Evolutionary conservation across 2,329 filamentous ascomycete genomes (phyloP).

Genomic region (Aspergillus sp.): DNA sequence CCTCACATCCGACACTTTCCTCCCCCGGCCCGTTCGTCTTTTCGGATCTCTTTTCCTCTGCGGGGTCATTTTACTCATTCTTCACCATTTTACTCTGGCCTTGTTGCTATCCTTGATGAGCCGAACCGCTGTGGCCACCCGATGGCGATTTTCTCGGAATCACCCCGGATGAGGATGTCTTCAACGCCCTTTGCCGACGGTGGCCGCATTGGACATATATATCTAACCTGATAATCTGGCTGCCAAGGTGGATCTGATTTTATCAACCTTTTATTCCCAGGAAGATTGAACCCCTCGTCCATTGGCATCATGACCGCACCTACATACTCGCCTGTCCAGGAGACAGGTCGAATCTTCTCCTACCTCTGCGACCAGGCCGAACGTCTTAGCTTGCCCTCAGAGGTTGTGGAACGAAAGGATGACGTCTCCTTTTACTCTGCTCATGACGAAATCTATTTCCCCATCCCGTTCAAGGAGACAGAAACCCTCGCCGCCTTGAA

Average conservation of each 20-base stretch:
- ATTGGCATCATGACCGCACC: slow-evolving; percentile 4
- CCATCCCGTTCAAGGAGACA: slow-evolving; percentile 49
- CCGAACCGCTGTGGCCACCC: too few relatives aligned
- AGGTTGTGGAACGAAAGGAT: slow-evolving; percentile 26
- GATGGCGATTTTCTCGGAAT: too few relatives aligned
- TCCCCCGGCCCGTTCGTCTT: slow-evolving; percentile 1
- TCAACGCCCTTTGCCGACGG: too few relatives aligned
- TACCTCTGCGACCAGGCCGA: slow-evolving; percentile 31
- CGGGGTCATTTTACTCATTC: slow-evolving; percentile 2
- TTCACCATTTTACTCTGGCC: too few relatives aligned
- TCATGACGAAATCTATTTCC: slow-evolving; percentile 35
- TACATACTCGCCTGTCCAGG: slow-evolving; percentile 29
- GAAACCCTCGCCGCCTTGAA: slow-evolving; percentile 54
- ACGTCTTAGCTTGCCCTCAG: slow-evolving; percentile 25
- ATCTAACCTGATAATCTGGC: too few relatives aligned
- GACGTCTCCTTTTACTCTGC: slow-evolving; percentile 32
- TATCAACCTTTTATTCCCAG: background rate
- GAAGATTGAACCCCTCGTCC: background rate
- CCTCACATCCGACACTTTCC: slow-evolving; percentile 9
- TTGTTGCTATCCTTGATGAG: too few relatives aligned
- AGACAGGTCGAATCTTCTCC: slow-evolving; percentile 34
- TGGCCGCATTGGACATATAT: too few relatives aligned
- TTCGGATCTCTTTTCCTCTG: slow-evolving; percentile 4
- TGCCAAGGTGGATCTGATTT: too few relatives aligned
- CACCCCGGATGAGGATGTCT: too few relatives aligned